Conservation (phyloP, 2,329 filamentous ascomycete genomes). For the Aspergillus japonicus region DNA sequence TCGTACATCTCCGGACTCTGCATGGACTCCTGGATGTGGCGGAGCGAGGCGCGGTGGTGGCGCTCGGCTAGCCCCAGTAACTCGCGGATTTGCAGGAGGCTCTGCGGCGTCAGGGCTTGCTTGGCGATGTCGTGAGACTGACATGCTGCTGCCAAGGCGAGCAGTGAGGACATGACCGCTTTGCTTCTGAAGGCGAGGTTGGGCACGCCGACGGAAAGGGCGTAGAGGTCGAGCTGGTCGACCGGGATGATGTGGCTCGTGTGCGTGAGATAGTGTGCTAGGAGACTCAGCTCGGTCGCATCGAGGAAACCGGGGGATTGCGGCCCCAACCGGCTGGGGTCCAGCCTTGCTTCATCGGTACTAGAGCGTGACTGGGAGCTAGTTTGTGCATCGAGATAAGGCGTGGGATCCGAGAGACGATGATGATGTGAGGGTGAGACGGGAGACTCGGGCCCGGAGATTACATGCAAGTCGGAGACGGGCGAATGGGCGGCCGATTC, state of each 20-base stretch:
- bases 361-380: background rate
- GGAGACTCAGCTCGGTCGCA: conserved; percentile 36
- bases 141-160: conserved; percentile 45
- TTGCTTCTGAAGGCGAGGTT: conserved; percentile 43
- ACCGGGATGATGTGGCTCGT: conserved; percentile 40
- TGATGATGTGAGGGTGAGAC: conserved; percentile 8
- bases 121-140: conserved; percentile 33
- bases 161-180: conserved; percentile 44
- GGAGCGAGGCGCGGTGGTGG: conserved; percentile 42
- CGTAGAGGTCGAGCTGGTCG: conserved; percentile 41
- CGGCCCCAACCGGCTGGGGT: background rate
- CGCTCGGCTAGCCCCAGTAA: conserved; percentile 33
- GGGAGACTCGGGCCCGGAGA: background rate
- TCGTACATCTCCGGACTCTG: conserved; percentile 34
- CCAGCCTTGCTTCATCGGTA: background rate
- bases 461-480: background rate
- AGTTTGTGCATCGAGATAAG: conserved; percentile 4
- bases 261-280: conserved; percentile 46
- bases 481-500: background rate
- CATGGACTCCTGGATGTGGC: conserved; percentile 38
- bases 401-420: conserved; percentile 11
- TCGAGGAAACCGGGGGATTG: conserved; percentile 12
- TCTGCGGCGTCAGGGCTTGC: background rate
- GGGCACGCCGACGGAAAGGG: conserved; percentile 45
- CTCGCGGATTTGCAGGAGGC: conserved; percentile 22